Evolutionary conservation across 192 early-diverging fungal species (phyloP), one percentile per base, ranked within the genome.

Genomic region (Entomortierella chlamydospora): DNA sequence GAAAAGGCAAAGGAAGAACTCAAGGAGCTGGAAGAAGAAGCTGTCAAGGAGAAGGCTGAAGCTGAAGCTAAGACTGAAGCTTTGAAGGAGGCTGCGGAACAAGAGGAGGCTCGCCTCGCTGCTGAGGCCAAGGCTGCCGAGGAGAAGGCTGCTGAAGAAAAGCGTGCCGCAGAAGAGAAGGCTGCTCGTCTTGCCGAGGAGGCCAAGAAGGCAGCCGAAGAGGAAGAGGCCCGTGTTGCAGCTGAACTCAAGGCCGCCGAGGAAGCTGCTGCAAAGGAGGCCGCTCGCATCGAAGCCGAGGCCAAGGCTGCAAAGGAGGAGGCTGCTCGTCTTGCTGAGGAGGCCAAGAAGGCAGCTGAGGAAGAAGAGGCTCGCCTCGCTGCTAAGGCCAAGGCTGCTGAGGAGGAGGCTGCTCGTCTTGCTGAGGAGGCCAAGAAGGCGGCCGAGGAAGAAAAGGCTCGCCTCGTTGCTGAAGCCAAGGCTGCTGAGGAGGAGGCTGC

Each of bases 271-370:
- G 52, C 11, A 0, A 54, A 33, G 34, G 34, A 37, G n/a, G n/a
- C n/a, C n/a, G n/a, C n/a, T n/a, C n/a, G n/a, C n/a, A n/a, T n/a
- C n/a, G n/a, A n/a, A n/a, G n/a, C n/a, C n/a, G n/a, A n/a, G n/a
- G n/a, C n/a, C n/a, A 23, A 37, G 26, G 20, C 31, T n/a, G 72
- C 72, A 26, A 63, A 66, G 30, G 71, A 73, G 49, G 64, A 66
- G 41, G 63, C 57, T 39, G 72, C 72, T 2, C 70, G 70, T 20
- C 2, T 58, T 52, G 63, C 62, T 47, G 55, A 53, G 1, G 71
- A 59, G n/a, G 13, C 26, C 2, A 47, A 70, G 60, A 59, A 58
- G 13, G 68, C 68, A 1, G 57, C 55, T 49, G 52, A 64, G 30
- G 34, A 37, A 10, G 34, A 37, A 37, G 34, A 37, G 34, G 34